A percentile compares a stretch with the other conserved stretches of the same genome.
Evolutionary conservation across 2,329 filamentous ascomycete species (phyloP).

Genomic region (Paramyrothecium roridum): DNA sequence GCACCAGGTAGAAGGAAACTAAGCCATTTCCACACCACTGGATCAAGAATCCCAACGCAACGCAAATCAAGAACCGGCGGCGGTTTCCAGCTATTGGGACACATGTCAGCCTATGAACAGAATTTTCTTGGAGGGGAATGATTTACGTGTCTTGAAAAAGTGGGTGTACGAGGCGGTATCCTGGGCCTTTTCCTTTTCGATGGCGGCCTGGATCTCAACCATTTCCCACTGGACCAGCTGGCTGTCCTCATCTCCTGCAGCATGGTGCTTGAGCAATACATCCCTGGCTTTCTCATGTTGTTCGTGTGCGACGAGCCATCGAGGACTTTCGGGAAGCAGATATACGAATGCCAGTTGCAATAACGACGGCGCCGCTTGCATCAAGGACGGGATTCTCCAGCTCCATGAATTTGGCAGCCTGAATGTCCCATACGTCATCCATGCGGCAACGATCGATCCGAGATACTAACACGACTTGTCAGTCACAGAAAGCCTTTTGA

Average conservation of each 20-base stretch:
- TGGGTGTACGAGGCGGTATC: constrained; percentile 1
- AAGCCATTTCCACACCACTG: constrained; percentile 21
- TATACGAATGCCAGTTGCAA: constrained; percentile 5
- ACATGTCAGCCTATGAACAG: background rate
- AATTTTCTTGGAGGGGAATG: background rate
- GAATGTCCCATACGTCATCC: constrained; percentile 19
- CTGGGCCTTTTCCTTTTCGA: constrained; percentile 1
- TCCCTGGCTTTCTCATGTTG: constrained; percentile 26
- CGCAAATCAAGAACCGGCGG: constrained; percentile 14
- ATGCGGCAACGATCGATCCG: constrained; percentile 21
- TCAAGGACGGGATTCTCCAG: constrained; percentile 17
- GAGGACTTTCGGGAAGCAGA: constrained; percentile 8
- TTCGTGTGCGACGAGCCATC: constrained; percentile 28
- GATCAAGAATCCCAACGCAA: constrained; percentile 10
- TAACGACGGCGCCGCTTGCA: constrained; percentile 8
- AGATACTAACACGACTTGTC: constrained; percentile 27
- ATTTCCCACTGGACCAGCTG: constrained; percentile 1
- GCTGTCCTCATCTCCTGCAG: background rate
- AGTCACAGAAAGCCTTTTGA: background rate
- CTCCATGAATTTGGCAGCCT: constrained; percentile 15
- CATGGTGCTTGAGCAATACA: constrained; percentile 18
- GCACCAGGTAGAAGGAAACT: constrained; percentile 31
- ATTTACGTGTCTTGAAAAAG: constrained; percentile 4
- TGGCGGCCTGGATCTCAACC: constrained; percentile 1
- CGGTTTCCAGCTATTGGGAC: constrained; percentile 20